These are phyloP conservation scores for Thelonectria blattea DNA, from an alignment of 2,329 filamentous ascomycete genomes.

Conservation along the genomic window DNA sequence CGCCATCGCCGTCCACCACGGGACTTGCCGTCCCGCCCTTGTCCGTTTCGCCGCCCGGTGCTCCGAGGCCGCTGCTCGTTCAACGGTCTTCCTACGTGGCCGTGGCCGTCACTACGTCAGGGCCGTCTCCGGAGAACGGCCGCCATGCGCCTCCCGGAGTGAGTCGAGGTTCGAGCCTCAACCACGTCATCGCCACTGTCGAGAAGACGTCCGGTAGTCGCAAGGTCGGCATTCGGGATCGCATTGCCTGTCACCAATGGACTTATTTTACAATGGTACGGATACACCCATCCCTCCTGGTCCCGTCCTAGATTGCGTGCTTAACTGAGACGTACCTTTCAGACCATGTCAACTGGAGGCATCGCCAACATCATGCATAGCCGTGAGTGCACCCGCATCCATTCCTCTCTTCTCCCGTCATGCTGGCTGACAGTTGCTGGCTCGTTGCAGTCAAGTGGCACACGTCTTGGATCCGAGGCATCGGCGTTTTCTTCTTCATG, in stretches of 20 bases:
- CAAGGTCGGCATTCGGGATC: slow-evolving; percentile 55
- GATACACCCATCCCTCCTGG: not conserved
- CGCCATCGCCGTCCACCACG: slow-evolving; percentile 5
- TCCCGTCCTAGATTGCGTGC: not conserved
- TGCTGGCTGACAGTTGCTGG: not conserved
- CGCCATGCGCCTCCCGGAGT: slow-evolving; percentile 15
- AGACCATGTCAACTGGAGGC: slow-evolving; percentile 60
- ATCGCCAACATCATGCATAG: slow-evolving; percentile 60
- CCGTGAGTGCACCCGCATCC: slow-evolving; percentile 12
- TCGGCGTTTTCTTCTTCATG: slow-evolving; percentile 67
- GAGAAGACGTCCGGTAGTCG: slow-evolving; percentile 32
- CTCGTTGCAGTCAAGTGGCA: slow-evolving; percentile 34
- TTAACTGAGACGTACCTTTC: slow-evolving; percentile 5
- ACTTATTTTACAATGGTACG: slow-evolving; percentile 74
- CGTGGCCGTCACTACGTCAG: slow-evolving; percentile 21
- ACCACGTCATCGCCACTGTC: slow-evolving; percentile 44
- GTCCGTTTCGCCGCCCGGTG: slow-evolving; percentile 2
- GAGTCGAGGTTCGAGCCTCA: slow-evolving; percentile 36
- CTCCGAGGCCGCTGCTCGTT: slow-evolving; percentile 22
- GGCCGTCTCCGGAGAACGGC: slow-evolving; percentile 5
- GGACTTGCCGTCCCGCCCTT: not conserved
- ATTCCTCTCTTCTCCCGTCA: not conserved
- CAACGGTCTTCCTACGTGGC: slow-evolving; percentile 29
- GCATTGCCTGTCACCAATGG: slow-evolving; percentile 66
- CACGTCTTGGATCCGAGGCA: slow-evolving; percentile 61